Evolutionary conservation across 2,329 filamentous ascomycete species (phyloP), one percentile per base, ranked within the genome.

Genomic region (Microdochium nivale): DNA sequence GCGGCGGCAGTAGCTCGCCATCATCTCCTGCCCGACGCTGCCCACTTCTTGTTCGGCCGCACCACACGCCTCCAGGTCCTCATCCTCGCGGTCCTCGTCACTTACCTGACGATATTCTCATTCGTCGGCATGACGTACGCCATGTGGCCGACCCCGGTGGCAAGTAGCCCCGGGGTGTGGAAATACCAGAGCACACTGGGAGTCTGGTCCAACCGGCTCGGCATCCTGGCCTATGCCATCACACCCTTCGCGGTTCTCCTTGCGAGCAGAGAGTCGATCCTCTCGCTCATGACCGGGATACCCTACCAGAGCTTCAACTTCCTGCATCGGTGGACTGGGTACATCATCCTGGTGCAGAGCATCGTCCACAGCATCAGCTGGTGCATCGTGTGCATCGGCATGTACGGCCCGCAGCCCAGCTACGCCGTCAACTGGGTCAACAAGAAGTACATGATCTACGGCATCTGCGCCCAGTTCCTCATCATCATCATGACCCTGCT

Each of bases 281-380:
- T 90, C 3, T 86, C 82, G 0, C 63, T 87, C 16, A 65, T 88
- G 48, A 90, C 86, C 0, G 87, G 87, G 1, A 73, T 90, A 0
- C 86, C 87, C 0, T 88, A 89, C 60, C 86, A 90, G 58, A 81
- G 79, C 59, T 89, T 90, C 74, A 84, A 87, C 66, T 90, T 90
- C 61, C 70, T 90, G 21, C 87, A 90, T 64, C 82, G 86, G 30
- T 90, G 87, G 87, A 70, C 84, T 0, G 87, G 87, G 5, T 85
- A 86, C 55, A 75, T 90, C 59, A 88, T 91, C 56, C 79, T 88
- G 50, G 63, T 80, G 0, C 87, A 90, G 62, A 78, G 80, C 2
- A 67, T 75, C 10, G 65, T 90, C 1, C 87, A 91, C 63, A 89
- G 86, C 1, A 75, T 90, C 25, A 78, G 74, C 51, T 90, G 87